Evolutionary conservation across 139 green algal genomes (phyloP), one percentile per base, ranked within the genome.

Genomic region (Coccomyxa sp.): DNA sequence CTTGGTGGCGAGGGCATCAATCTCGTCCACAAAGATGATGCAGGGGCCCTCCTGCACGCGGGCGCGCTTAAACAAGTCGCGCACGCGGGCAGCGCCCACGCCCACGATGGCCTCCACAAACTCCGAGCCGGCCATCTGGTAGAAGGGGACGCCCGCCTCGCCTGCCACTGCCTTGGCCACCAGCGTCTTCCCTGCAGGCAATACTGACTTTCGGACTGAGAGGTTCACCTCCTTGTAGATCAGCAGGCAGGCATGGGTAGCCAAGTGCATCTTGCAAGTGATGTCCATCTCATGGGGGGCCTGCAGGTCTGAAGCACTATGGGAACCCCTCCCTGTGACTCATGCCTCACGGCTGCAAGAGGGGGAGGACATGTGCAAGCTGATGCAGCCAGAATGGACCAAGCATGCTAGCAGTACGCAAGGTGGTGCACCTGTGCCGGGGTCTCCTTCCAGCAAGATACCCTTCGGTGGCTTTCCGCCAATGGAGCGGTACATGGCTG

Each of bases 21-120:
- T 94, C 85, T 99, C 96, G 81, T 99, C 96, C 69, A 99, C 94
- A 82, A 99, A 99, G 70, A 99, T 95, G 80, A 99, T 92, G 81
- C 92, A 97, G 16, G 96, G 95, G 14, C 90, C 94, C 39, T 90
- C 87, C 35, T 90, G 79, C 12, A 91, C 90, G 41, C 92, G 83
- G 0, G 96, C 96, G 39, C 95, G 86, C 81, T 95, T 94, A 90
- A 99, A 99, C 78, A 99, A 90, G 81, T 98, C 94, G 27, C 96
- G 88, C 79, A 99, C 90, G 36, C 95, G 92, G 35, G 96, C 93
- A 16, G 96, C 95, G 41, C 96, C 96, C 73, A 99, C 91, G 35
- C 96, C 96, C 75, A 99, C 95, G 72, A 99, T 98, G 36, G 92
- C 90, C 85, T 99, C 96, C 41, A 97, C 94, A 88, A 99, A 99